These are phyloP conservation scores for Pseudognaphalium luteoalbum DNA, from an alignment of 129 eudicot genomes.

Conservation along the genomic window DNA sequence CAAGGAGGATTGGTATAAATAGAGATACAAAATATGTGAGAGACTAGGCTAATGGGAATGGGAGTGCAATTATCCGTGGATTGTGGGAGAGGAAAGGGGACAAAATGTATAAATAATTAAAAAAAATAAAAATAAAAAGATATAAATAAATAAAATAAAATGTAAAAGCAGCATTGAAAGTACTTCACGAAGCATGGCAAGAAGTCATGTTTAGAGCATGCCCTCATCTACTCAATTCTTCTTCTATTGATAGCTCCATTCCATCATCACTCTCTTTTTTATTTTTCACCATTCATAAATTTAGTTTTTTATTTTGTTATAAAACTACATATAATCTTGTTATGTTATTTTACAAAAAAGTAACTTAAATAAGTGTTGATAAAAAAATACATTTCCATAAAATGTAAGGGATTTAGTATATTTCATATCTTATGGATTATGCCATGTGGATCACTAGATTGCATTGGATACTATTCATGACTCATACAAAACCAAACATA, in stretches of 20 bases:
- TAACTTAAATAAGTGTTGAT: no score
- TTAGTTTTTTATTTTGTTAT: no score
- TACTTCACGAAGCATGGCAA: constrained; percentile 35
- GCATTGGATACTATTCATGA: constrained; percentile 16
- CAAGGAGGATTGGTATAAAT: background rate
- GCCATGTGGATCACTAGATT: constrained; percentile 1
- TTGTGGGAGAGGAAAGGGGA: constrained; percentile 25
- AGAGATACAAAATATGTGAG: background rate
- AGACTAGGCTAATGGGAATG: background rate
- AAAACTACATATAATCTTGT: no score
- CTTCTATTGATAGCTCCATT: constrained; percentile 20
- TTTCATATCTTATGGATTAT: constrained; percentile 9
- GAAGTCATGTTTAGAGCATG: constrained; percentile 43
- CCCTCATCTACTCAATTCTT: constrained; percentile 41
- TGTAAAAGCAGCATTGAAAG: constrained; percentile 30
- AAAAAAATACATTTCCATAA: background rate
- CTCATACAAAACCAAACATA: constrained; percentile 19
- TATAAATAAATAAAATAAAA: background rate
- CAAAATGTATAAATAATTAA: background rate
- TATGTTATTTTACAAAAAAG: no score
- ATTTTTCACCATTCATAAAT: background rate
- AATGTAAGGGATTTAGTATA: background rate
- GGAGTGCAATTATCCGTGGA: constrained; percentile 31
- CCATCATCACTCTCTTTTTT: background rate
- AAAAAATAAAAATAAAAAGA: background rate